These are phyloP conservation scores for Kodamaea kaohsiungensis DNA, from an alignment of 805 yeast genomes.

Conservation along the genomic window DNA sequence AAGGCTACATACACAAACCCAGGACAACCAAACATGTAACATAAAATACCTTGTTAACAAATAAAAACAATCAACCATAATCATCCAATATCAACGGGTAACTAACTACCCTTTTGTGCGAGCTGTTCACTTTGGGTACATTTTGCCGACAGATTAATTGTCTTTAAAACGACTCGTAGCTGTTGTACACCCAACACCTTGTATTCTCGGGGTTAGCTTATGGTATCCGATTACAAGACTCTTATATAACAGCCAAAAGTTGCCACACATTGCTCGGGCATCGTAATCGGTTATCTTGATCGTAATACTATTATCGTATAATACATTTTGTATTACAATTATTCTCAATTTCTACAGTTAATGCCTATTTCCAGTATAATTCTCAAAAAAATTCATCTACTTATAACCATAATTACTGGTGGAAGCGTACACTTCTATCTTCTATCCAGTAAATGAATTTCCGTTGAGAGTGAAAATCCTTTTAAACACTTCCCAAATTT, in stretches of 20 bases:
- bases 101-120: neutral
- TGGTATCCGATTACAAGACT: neutral
- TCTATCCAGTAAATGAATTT: neutral
- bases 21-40: too few relatives aligned
- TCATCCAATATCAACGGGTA: neutral
- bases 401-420: neutral
- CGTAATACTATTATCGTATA: neutral
- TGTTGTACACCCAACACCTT: neutral
- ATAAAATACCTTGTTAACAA: neutral
- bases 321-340: too few relatives aligned
- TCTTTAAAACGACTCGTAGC: neutral
- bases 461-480: neutral
- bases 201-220: neutral
- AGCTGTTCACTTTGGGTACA: neutral
- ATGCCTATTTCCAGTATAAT: neutral
- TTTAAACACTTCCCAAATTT: slow-evolving; percentile 14
- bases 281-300: neutral
- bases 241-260: neutral
- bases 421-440: neutral
- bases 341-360: neutral
- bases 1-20: too few relatives aligned
- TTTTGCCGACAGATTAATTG: neutral
- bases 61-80: neutral
- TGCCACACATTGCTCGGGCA: neutral
- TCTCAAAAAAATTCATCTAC: neutral